These are phyloP conservation scores for Rosa multiflora DNA, from an alignment of 306 rosid genomes.

Conservation along the genomic window DNA sequence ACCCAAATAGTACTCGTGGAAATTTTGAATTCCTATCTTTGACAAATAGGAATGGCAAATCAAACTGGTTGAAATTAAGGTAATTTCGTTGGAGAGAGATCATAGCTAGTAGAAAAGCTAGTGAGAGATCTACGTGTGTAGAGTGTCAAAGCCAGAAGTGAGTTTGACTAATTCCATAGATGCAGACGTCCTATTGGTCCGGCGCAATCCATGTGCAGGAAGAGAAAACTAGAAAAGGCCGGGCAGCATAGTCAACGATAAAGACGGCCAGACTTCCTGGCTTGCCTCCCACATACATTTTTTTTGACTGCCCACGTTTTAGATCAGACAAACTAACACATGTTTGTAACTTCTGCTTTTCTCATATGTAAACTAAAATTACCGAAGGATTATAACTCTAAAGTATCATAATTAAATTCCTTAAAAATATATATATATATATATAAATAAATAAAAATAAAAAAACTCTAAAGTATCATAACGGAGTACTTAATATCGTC, in stretches of 20 bases:
- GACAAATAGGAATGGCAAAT: background rate
- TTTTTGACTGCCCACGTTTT: conserved; percentile 26
- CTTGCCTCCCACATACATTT: conserved; percentile 9
- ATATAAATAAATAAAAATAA: too few relatives aligned
- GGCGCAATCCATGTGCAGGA: conserved; percentile 33
- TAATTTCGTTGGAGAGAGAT: background rate
- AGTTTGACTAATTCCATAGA: conserved; percentile 16
- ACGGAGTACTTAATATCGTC: too few relatives aligned
- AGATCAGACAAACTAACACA: background rate
- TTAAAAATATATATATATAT: too few relatives aligned
- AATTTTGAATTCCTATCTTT: background rate
- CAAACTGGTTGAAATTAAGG: background rate
- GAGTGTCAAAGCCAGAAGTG: conserved; percentile 20
- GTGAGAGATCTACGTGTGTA: background rate
- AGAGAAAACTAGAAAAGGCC: background rate
- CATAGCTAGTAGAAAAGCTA: background rate
- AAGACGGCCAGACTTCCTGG: conserved; percentile 23
- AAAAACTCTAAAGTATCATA: too few relatives aligned
- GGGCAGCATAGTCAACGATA: conserved; percentile 30
- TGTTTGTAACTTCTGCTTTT: background rate
- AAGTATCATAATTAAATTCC: too few relatives aligned
- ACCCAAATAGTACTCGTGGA: background rate
- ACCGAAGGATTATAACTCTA: too few relatives aligned
- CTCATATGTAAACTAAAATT: background rate
- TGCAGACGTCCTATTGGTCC: conserved; percentile 17